Evolutionary conservation across 1,284 basidiomycete species (phyloP).

Genomic region (Sphagnurus paluster): DNA sequence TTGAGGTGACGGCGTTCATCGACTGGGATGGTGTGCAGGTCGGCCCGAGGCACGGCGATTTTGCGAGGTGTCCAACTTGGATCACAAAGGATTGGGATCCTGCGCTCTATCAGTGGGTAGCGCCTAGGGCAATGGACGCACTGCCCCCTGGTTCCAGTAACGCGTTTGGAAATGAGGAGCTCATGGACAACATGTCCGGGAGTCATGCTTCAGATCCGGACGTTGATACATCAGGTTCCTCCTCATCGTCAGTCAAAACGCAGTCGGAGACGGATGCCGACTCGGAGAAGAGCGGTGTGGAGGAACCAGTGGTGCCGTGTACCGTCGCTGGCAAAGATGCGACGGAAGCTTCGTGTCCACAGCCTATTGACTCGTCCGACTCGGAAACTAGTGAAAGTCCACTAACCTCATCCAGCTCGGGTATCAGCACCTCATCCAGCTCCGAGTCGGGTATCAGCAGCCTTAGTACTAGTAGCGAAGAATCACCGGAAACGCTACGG

Average conservation of each 20-base stretch:
- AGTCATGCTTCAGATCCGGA: too few relatives aligned
- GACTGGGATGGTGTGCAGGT: conserved; percentile 24
- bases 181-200: too few relatives aligned
- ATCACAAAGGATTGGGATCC: conserved; percentile 25
- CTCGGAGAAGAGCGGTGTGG: too few relatives aligned
- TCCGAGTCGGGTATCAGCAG: neutral
- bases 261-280: too few relatives aligned
- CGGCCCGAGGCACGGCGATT: conserved; percentile 20
- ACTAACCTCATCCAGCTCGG: neutral
- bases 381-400: too few relatives aligned
- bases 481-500: conserved; percentile 17
- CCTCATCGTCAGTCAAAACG: too few relatives aligned
- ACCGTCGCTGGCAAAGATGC: too few relatives aligned
- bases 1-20: conserved; percentile 19
- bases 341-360: too few relatives aligned
- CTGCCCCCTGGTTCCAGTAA: neutral
- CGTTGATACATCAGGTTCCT: too few relatives aligned
- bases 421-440: neutral
- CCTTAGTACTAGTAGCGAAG: conserved; percentile 9
- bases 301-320: too few relatives aligned
- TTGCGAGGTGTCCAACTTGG: conserved; percentile 25
- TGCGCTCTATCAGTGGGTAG: conserved; percentile 12
- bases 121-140: neutral
- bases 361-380: too few relatives aligned
- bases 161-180: neutral